Base-by-base conservation (phyloP, 2,329 filamentous ascomycete genomes). In the Fusarium drepaniforme region DNA sequence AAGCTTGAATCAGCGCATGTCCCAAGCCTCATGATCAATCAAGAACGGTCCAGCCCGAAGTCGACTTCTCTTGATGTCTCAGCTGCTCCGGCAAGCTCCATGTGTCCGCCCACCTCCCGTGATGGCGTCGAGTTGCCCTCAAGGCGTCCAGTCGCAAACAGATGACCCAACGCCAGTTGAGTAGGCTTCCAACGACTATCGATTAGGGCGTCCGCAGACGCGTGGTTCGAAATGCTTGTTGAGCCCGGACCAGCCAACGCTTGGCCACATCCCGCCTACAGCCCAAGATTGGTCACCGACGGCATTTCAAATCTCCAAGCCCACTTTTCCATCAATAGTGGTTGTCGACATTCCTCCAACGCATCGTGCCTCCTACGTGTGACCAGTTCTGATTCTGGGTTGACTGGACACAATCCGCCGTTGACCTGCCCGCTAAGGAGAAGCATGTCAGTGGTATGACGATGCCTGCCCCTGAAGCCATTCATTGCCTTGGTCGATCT, bases 401-500 rank as follows among this genome's bases (percentile, higher is more conserved):
- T 46, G 64, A 63, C 64, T 69, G 64, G 71, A 38, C 23, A 51
- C 46, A 38, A 59, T 16, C 38, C 25, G 8, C 37, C 28, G 60
- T 64, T 23, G 13, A 8, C 40, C 21, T 28, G 16, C 23, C 46
- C 59, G 61, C 56, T 62, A 58, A 61, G 64, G 64, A 28, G 21
- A 25, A 62, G 28, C 15, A 37, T 23, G 28, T 62, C 42, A 51
- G 64, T 56, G 37, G 42, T 59, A 68, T 62, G 38, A 56, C 65
- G 49, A 67, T 59, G 44, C 28, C 18, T 62, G 28, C 63, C 68
- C 68, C 68, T 76, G 63, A 69, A 25, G 60, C 40, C 44, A 56
- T 65, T 67, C 12, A 35, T 35, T 35, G 73, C 60, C 60, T 76
- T 60, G 57, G 68, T 63, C 68, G 70, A 73, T 75, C 64, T 73